Evolutionary conservation across 208 protist species (phyloP).

Genomic region (Trypanosoma melophagium): DNA sequence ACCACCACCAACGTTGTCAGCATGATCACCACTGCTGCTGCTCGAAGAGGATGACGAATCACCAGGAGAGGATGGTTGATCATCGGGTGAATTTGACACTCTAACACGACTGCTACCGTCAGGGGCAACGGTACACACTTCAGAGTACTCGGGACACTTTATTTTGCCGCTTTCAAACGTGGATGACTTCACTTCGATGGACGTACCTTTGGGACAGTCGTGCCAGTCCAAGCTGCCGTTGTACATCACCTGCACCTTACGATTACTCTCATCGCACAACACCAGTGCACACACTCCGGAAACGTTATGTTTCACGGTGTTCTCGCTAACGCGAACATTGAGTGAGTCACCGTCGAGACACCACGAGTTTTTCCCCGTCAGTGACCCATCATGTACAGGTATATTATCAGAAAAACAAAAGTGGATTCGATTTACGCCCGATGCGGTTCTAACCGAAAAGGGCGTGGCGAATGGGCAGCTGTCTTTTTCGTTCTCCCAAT

Average conservation of each 20-base stretch:
- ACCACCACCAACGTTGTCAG: too few relatives aligned
- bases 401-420: neutral
- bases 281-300: constrained; percentile 1
- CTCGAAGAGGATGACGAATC: too few relatives aligned
- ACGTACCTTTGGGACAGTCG: neutral
- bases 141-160: neutral
- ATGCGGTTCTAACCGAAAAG: neutral
- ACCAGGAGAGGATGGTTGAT: too few relatives aligned
- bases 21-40: too few relatives aligned
- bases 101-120: neutral
- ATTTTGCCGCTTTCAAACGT: neutral
- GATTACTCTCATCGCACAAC: neutral
- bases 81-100: too few relatives aligned
- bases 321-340: neutral
- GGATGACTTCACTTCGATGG: neutral
- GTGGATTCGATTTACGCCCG: neutral
- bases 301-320: neutral
- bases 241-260: neutral
- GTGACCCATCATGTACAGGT: neutral
- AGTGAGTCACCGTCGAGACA: constrained; percentile 6
- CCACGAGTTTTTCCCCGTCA: neutral
- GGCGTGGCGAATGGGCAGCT: neutral
- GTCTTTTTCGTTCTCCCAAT: too few relatives aligned
- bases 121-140: neutral
- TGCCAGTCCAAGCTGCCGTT: neutral